Conservation (phyloP, 176 grass and related monocot genomes). For the Puccinellia tenuiflora region DNA sequence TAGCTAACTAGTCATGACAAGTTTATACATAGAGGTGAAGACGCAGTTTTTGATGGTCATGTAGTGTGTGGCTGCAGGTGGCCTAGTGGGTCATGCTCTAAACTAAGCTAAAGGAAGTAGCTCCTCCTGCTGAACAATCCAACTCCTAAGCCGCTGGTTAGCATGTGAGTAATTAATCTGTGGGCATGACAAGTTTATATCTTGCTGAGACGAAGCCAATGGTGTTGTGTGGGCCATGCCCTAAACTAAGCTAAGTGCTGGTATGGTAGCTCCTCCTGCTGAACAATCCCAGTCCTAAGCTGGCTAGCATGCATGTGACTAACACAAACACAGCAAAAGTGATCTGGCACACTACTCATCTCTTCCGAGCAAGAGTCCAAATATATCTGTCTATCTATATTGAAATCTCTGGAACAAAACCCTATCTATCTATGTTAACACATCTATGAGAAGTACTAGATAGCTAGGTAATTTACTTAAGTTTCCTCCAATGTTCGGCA, state of each 20-base stretch:
- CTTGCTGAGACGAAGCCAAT: neutral
- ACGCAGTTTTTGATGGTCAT: no score
- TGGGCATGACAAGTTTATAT: neutral
- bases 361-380: neutral
- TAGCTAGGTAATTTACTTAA: neutral
- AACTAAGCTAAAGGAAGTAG: no score
- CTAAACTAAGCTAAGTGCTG: no score
- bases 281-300: no score
- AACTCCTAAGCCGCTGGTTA: no score
- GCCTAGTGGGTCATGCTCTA: no score
- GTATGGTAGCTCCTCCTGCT: no score
- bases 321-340: neutral
- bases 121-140: no score
- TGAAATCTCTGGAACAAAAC: no score
- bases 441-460: neutral
- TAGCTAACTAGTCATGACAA: no score
- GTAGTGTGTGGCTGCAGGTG: no score
- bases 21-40: no score
- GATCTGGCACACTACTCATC: neutral
- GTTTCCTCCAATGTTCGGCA: neutral
- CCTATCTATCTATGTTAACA: neutral
- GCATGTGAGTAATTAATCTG: neutral
- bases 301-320: constrained; percentile 13
- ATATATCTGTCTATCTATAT: neutral
- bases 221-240: neutral